A percentile compares a stretch with the other conserved stretches of the same genome.
These are phyloP conservation scores for Trichoderma sp. DNA, from an alignment of 2,329 filamentous ascomycete species.

Conservation along the genomic window DNA sequence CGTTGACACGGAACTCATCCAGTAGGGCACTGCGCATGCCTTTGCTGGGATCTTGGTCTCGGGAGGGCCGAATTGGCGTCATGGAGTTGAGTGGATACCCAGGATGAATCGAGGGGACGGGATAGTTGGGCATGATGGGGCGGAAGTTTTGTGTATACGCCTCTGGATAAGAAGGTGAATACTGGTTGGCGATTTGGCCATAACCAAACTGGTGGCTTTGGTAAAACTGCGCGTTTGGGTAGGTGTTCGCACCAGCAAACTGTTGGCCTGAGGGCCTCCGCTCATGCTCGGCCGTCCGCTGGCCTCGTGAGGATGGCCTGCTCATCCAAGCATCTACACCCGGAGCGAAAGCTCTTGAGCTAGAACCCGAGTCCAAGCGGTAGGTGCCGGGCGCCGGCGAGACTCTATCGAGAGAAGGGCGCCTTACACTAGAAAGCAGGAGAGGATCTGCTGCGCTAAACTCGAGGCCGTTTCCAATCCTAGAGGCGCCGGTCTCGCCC, in stretches of 20 bases:
- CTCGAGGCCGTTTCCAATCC: conserved; percentile 36
- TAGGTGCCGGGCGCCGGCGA: conserved; percentile 35
- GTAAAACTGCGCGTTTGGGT: conserved; percentile 34
- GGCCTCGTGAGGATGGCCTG: conserved; percentile 38
- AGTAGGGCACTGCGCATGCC: conserved; percentile 70
- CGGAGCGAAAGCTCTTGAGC: conserved; percentile 31
- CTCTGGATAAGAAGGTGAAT: conserved; percentile 38
- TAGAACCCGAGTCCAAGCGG: conserved; percentile 32
- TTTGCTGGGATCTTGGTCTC: conserved; percentile 60
- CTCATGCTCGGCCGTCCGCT: conserved; percentile 40
- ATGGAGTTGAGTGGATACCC: conserved; percentile 33
- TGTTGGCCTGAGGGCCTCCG: conserved; percentile 40
- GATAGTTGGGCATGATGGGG: conserved; percentile 35
- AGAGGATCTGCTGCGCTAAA: conserved; percentile 37
- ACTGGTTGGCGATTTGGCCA: conserved; percentile 37
- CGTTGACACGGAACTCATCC: conserved; percentile 76
- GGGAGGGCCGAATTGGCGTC: conserved; percentile 40
- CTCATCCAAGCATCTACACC: conserved; percentile 43
- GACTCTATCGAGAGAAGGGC: conserved; percentile 43
- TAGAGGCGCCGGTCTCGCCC: conserved; percentile 30
- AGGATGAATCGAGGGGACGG: conserved; percentile 38
- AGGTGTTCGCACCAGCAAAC: conserved; percentile 30
- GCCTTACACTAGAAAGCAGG: conserved; percentile 34
- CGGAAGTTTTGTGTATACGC: conserved; percentile 40
- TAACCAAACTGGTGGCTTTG: conserved; percentile 33